Evolutionary conservation across 192 early-diverging fungal species (phyloP).

Genomic region (Coemansia asiatica): DNA sequence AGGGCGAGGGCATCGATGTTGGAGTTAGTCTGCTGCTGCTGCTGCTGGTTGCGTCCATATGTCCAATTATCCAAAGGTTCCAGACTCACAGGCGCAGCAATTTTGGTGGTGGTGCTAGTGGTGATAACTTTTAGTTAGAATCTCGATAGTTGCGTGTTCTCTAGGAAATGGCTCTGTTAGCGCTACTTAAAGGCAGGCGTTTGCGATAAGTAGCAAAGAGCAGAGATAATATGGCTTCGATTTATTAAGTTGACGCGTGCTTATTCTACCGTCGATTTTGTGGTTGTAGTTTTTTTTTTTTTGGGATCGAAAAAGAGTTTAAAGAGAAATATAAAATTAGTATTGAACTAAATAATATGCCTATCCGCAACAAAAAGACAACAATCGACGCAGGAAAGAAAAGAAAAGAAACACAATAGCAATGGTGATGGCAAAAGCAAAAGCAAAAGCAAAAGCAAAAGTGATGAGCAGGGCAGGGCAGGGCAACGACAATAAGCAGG

Average conservation of each 20-base stretch:
- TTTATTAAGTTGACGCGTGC: too few relatives aligned
- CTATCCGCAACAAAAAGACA: not conserved
- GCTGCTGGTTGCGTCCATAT: constrained; percentile 5
- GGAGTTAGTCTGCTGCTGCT: constrained; percentile 5
- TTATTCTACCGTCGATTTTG: too few relatives aligned
- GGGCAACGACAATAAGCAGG: not conserved
- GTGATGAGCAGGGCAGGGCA: not conserved
- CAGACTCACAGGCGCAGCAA: not conserved
- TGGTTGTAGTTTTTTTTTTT: not conserved
- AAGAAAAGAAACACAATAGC: constrained; percentile 7
- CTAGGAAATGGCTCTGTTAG: too few relatives aligned
- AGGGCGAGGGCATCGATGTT: constrained; percentile 16
- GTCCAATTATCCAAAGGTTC: not conserved
- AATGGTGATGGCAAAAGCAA: not conserved
- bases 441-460: not conserved
- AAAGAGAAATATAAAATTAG: not conserved
- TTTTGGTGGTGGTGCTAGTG: not conserved
- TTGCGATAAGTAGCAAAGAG: not conserved
- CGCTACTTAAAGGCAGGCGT: not conserved
- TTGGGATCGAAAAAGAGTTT: constrained; percentile 2
- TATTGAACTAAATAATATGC: not conserved
- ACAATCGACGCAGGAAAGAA: constrained; percentile 2
- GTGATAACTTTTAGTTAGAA: not conserved
- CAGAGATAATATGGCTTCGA: not conserved
- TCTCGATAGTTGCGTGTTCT: not conserved